phyloP scores from a whole-genome alignment of 805 yeast genomes.

The Suhomyces xylopsoci region DNA sequence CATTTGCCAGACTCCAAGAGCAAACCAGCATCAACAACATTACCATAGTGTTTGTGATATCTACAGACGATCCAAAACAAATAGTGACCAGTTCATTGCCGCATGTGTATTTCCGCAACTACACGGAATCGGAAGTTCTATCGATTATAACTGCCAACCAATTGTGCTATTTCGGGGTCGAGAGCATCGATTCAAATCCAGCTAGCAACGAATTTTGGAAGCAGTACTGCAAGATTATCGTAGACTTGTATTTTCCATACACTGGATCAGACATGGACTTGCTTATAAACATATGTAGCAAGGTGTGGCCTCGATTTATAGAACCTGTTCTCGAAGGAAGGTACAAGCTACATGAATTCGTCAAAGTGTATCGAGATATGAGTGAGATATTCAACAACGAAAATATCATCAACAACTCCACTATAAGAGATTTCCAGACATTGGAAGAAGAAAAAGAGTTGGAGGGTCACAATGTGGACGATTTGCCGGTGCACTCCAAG shows the following conservation, averaged over 20 bases:
- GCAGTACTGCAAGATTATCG: conserved; percentile 42
- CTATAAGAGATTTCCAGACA: conserved; percentile 25
- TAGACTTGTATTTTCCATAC: conserved; percentile 44
- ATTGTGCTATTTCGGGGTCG: conserved; percentile 20
- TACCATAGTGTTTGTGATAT: conserved; percentile 38
- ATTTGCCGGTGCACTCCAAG: conserved; percentile 60
- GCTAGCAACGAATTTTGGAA: conserved; percentile 32
- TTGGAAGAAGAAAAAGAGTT: conserved; percentile 18
- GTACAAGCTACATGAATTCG: conserved; percentile 25
- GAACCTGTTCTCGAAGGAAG: conserved; percentile 22
- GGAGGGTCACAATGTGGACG: conserved; percentile 28
- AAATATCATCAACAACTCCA: conserved; percentile 28
- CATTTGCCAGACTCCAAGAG: conserved; percentile 44
- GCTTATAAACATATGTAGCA: conserved; percentile 27
- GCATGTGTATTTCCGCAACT: conserved; percentile 36
- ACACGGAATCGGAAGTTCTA: conserved; percentile 33
- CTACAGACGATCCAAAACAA: conserved; percentile 37
- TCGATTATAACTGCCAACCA: conserved; percentile 34
- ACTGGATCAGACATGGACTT: conserved; percentile 44
- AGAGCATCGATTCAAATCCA: conserved; percentile 11
- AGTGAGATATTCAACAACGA: conserved; percentile 27
- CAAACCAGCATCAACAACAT: conserved; percentile 31
- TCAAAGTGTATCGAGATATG: conserved; percentile 33
- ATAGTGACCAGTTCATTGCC: conserved; percentile 41
- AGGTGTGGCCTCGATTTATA: conserved; percentile 34